Percentiles rank a stretch among this genome's conserved stretches.
Conservation (phyloP, 495 filamentous ascomycete species). For the Hypomontagnella submonticulosa region DNA sequence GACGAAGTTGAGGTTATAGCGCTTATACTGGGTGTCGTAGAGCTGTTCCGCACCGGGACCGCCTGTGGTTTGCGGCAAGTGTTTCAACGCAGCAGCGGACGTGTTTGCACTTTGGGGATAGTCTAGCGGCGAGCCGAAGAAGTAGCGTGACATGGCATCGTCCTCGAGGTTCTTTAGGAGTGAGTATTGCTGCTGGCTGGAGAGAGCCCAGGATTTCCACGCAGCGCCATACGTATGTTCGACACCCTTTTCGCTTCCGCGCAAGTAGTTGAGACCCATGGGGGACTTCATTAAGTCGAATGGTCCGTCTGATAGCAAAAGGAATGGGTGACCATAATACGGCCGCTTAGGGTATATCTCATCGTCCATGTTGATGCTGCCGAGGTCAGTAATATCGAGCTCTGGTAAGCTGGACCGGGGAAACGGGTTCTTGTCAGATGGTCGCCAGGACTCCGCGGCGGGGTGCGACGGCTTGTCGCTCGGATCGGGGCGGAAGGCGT, state of each 20-base stretch:
- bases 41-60: conserved; percentile 50
- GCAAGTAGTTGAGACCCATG: conserved; percentile 46
- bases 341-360: conserved; percentile 44
- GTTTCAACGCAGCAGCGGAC: conserved; percentile 27
- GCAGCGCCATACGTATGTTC: conserved; percentile 39
- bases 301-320: conserved; percentile 49
- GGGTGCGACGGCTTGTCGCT: conserved; percentile 37
- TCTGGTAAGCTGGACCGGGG: conserved; percentile 24
- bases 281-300: conserved; percentile 54
- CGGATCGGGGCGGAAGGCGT: conserved; percentile 59
- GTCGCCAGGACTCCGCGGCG: conserved; percentile 43
- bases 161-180: conserved; percentile 64
- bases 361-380: conserved; percentile 35
- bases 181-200: conserved; percentile 66
- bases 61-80: conserved; percentile 18
- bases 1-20: conserved; percentile 60
- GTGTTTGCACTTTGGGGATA: conserved; percentile 30
- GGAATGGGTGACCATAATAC: conserved; percentile 58
- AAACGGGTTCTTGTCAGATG: conserved; percentile 37
- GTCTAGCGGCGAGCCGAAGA: conserved; percentile 54
- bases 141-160: conserved; percentile 58
- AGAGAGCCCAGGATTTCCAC: conserved; percentile 60
- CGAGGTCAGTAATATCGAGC: conserved; percentile 25
- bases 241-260: conserved; percentile 12
- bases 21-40: conserved; percentile 58